Evolutionary conservation across 306 rosid species (phyloP).

Genomic region (Dryas octopetala): DNA sequence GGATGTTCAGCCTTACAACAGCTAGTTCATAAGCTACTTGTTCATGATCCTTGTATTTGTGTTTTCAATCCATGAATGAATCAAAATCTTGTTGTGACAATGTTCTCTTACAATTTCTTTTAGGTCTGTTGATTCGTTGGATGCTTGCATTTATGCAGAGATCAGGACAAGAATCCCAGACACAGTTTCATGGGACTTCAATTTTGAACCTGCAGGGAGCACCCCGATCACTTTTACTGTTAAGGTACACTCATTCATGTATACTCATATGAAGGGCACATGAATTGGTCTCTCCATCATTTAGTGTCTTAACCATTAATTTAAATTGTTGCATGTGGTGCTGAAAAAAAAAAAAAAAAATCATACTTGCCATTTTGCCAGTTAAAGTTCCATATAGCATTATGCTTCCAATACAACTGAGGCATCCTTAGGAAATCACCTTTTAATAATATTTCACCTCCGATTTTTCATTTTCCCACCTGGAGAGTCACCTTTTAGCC

Average conservation of each 20-base stretch:
- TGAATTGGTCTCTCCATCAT: neutral
- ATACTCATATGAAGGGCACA: neutral
- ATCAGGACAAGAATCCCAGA: conserved; percentile 95
- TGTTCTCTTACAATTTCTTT: conserved; percentile 6
- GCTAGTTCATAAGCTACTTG: neutral
- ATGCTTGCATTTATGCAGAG: conserved; percentile 85
- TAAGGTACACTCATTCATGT: conserved; percentile 44
- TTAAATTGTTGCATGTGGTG: neutral
- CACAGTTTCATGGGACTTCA: conserved; percentile 83
- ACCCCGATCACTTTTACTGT: conserved; percentile 82
- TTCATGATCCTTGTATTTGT: neutral
- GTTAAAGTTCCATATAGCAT: neutral
- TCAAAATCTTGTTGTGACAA: neutral
- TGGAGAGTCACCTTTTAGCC: neutral
- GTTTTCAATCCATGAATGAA: neutral
- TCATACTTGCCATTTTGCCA: neutral
- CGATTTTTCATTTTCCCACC: neutral
- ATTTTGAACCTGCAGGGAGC: conserved; percentile 88
- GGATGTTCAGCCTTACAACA: neutral
- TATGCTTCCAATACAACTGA: neutral
- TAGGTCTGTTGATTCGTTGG: conserved; percentile 79
- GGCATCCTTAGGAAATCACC: neutral
- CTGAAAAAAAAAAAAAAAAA: neutral
- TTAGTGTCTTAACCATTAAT: neutral
- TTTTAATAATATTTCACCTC: neutral